A percentile compares a stretch with the other conserved stretches of the same genome.
Evolutionary conservation across 2,329 filamentous ascomycete species (phyloP).

Genomic region (Rasamsonia emersonii): DNA sequence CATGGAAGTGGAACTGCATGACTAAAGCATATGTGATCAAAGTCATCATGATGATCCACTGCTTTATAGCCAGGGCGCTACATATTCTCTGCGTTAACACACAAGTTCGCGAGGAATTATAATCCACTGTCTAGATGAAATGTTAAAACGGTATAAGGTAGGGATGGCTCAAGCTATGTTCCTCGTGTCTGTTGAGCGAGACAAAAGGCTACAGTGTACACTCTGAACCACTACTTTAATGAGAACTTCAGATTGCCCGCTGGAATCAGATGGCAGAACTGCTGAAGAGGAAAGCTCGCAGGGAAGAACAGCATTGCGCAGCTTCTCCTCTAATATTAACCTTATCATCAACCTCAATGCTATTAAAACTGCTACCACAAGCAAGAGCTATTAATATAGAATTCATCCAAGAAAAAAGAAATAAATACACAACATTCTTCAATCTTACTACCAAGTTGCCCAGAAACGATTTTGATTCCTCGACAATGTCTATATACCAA

Average conservation of each 20-base stretch:
- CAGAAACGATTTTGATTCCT: conserved; percentile 57
- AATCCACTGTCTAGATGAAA: conserved; percentile 37
- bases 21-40: conserved; percentile 44
- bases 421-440: conserved; percentile 50
- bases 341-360: conserved; percentile 4
- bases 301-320: background rate
- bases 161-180: conserved; percentile 44
- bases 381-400: conserved; percentile 6
- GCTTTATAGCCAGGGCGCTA: conserved; percentile 43
- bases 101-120: conserved; percentile 36
- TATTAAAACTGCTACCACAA: conserved; percentile 3
- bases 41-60: conserved; percentile 44
- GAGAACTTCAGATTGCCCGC: conserved; percentile 4
- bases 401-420: conserved; percentile 4
- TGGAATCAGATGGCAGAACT: conserved; percentile 3
- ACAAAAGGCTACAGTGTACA: conserved; percentile 39
- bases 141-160: conserved; percentile 38
- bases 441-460: conserved; percentile 54
- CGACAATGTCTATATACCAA: conserved; percentile 52
- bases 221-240: conserved; percentile 45
- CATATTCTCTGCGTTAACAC: conserved; percentile 36
- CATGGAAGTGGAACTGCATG: conserved; percentile 45
- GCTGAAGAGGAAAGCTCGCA: conserved; percentile 4
- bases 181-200: conserved; percentile 45
- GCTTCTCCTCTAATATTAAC: background rate